These are phyloP conservation scores for Thinopyrum elongatum DNA, from an alignment of 176 grass and related monocot species.

Conservation along the genomic window DNA sequence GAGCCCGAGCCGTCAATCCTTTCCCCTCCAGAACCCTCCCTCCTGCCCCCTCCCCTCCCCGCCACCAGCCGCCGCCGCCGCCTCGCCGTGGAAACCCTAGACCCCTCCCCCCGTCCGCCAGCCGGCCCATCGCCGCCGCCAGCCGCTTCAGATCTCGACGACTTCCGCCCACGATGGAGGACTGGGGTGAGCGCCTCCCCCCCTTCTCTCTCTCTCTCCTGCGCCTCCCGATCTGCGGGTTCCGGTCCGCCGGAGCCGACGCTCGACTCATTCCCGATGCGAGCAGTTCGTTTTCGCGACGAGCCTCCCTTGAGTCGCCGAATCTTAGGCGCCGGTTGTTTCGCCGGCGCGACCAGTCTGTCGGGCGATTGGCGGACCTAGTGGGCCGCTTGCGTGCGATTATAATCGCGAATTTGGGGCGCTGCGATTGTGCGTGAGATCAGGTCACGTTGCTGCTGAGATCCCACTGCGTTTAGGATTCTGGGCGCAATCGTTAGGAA, in stretches of 20 bases:
- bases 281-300: neutral
- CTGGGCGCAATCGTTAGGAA: no score
- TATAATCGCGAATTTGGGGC: no score
- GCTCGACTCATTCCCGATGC: neutral
- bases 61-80: neutral
- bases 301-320: neutral
- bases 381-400: no score
- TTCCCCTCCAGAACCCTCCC: slow-evolving; percentile 17
- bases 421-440: neutral
- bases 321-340: neutral
- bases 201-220: neutral
- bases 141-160: slow-evolving; percentile 26
- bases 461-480: neutral
- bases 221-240: neutral
- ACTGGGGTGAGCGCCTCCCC: slow-evolving; percentile 43
- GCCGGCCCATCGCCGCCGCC: neutral
- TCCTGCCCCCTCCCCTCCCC: slow-evolving; percentile 9
- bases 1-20: neutral
- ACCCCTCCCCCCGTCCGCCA: no score
- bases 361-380: neutral
- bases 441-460: no score
- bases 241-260: no score
- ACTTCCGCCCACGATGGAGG: slow-evolving; percentile 32
- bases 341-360: neutral
- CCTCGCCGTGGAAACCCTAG: slow-evolving; percentile 22